phyloP scores from a whole-genome alignment of 2,329 filamentous ascomycete species.

The Blumeriella jaapii region DNA sequence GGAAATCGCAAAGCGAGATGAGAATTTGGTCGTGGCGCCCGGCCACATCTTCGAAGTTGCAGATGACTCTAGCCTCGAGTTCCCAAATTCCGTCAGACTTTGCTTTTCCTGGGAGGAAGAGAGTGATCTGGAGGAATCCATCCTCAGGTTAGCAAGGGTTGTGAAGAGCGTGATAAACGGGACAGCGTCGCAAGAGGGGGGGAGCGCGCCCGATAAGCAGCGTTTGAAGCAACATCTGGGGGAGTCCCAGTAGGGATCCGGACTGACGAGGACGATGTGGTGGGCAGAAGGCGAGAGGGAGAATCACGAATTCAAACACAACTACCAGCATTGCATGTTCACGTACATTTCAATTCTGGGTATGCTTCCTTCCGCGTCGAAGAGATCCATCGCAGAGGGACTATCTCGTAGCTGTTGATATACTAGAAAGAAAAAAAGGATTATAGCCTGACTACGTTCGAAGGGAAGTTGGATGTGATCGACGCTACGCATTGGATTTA shows the following conservation, averaged over 20 bases:
- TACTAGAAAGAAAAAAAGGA: conserved; percentile 22
- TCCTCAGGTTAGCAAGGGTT: conserved; percentile 47
- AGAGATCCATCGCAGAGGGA: conserved; percentile 18
- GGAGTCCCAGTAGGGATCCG: conserved; percentile 18
- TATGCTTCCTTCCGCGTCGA: conserved; percentile 30
- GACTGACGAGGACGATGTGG: too few species aligned
- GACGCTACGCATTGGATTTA: conserved; percentile 11
- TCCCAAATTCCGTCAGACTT: conserved; percentile 49
- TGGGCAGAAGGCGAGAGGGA: too few species aligned
- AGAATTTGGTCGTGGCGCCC: conserved; percentile 55
- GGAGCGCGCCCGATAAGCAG: not conserved
- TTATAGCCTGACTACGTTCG: conserved; percentile 24
- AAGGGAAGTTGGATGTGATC: conserved; percentile 22
- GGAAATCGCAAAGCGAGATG: conserved; percentile 46
- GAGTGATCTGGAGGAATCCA: conserved; percentile 52
- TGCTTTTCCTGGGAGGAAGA: conserved; percentile 67
- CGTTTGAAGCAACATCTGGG: conserved; percentile 12
- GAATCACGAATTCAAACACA: too few species aligned
- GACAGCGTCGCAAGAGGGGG: not conserved
- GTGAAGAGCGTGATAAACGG: conserved; percentile 23
- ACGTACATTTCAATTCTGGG: too few species aligned
- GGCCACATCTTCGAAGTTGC: conserved; percentile 60
- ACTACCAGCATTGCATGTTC: too few species aligned
- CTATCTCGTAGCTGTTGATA: conserved; percentile 27
- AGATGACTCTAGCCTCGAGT: conserved; percentile 43